phyloP scores from a whole-genome alignment of 805 yeast genomes.

The Isabelozyma gotoi region DNA sequence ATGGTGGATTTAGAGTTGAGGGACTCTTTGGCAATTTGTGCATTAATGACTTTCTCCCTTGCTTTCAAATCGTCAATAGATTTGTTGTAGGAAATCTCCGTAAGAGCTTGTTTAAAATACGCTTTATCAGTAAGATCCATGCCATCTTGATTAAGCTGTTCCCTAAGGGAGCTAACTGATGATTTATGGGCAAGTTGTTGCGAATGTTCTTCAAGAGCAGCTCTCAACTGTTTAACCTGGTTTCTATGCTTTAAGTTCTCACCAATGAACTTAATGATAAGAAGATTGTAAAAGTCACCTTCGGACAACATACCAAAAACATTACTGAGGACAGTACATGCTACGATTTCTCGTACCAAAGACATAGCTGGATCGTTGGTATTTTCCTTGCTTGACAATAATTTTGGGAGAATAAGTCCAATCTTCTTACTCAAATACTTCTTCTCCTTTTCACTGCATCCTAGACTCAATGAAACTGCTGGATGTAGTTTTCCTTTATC shows the following conservation, averaged over 20 bases:
- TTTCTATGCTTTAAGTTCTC: constrained; percentile 67
- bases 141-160: neutral
- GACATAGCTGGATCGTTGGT: constrained; percentile 47
- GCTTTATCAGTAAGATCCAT: constrained; percentile 12
- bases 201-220: constrained; percentile 71
- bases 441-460: constrained; percentile 40
- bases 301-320: constrained; percentile 61
- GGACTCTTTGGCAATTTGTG: constrained; percentile 33
- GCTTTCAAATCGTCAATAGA: constrained; percentile 47
- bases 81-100: constrained; percentile 7
- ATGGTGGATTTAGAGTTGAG: constrained; percentile 6
- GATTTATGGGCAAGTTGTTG: neutral
- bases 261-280: constrained; percentile 58
- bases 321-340: constrained; percentile 47
- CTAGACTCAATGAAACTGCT: constrained; percentile 37
- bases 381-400: constrained; percentile 49
- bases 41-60: constrained; percentile 43
- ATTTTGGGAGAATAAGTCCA: constrained; percentile 42
- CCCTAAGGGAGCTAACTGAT: neutral
- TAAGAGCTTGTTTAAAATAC: constrained; percentile 11
- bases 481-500: constrained; percentile 58
- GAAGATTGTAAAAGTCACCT: constrained; percentile 75
- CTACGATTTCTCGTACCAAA: constrained; percentile 62
- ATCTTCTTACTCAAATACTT: constrained; percentile 47
- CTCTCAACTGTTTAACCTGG: constrained; percentile 71